phyloP scores from a whole-genome alignment of 2,329 filamentous ascomycete species.

The Cercospora brassicicola region DNA sequence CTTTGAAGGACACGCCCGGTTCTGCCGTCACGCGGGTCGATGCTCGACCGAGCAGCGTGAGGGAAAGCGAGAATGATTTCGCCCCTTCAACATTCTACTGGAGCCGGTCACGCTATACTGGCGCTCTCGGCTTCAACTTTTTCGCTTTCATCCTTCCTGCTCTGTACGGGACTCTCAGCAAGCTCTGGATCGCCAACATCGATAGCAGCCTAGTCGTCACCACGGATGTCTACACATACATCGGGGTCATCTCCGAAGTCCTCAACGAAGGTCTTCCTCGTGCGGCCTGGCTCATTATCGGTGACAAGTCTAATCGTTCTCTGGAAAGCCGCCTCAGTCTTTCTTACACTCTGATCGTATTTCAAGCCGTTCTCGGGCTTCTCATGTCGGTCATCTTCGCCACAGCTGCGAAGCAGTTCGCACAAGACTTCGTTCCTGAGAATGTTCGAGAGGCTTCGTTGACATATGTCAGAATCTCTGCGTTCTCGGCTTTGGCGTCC shows the following conservation, averaged over 20 bases:
- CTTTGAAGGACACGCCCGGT: neutral
- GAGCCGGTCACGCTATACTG: conserved; percentile 47
- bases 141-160: conserved; percentile 65
- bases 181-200: conserved; percentile 70
- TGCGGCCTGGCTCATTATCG: conserved; percentile 68
- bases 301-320: conserved; percentile 59
- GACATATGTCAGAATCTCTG: conserved; percentile 64
- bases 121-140: conserved; percentile 63
- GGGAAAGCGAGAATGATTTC: neutral
- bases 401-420: conserved; percentile 56
- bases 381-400: conserved; percentile 62
- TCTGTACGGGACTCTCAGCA: conserved; percentile 65
- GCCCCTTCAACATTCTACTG: neutral
- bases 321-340: conserved; percentile 56
- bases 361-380: conserved; percentile 58
- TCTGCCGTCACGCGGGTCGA: neutral
- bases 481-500: conserved; percentile 63
- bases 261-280: conserved; percentile 71
- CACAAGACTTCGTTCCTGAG: conserved; percentile 62
- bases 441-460: conserved; percentile 59
- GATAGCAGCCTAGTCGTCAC: conserved; percentile 63
- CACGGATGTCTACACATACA: conserved; percentile 69
- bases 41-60: neutral
- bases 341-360: conserved; percentile 58
- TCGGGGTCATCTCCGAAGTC: conserved; percentile 65